phyloP scores from a whole-genome alignment of 768 basidiomycete species.

The Paxillus rubicundulus region DNA sequence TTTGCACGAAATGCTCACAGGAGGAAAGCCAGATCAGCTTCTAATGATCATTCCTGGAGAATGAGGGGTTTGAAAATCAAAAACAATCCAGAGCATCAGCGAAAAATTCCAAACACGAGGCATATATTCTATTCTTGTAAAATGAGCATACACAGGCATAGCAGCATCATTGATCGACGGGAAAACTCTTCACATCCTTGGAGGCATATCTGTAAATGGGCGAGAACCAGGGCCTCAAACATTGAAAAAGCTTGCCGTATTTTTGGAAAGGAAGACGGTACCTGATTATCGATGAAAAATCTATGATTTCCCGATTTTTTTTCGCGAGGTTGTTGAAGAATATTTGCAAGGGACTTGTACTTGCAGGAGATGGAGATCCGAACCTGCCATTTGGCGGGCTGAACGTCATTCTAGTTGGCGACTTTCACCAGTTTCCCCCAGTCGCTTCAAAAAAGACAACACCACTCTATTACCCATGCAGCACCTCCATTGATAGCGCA shows the following conservation, averaged over 20 bases:
- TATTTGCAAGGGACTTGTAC: slow-evolving; percentile 13
- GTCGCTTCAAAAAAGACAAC: not conserved
- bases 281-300: slow-evolving; percentile 37
- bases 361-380: slow-evolving; percentile 1
- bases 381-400: slow-evolving; percentile 35
- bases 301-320: slow-evolving; percentile 34
- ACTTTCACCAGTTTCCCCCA: slow-evolving; percentile 36
- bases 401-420: slow-evolving; percentile 40
- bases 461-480: slow-evolving; percentile 15
- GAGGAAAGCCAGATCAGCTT: no score
- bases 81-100: no score
- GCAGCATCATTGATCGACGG: slow-evolving; percentile 41
- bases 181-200: slow-evolving; percentile 34
- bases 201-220: slow-evolving; percentile 1
- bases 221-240: not conserved
- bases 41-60: no score
- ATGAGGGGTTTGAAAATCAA: no score
- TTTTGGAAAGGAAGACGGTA: not conserved
- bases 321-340: slow-evolving; percentile 22
- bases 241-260: not conserved
- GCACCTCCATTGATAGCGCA: slow-evolving; percentile 1
- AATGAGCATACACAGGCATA: slow-evolving; percentile 33
- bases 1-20: no score
- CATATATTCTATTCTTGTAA: no score
- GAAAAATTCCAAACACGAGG: no score